These are phyloP conservation scores for Coemansia sp. DNA, from an alignment of 192 early-diverging fungal species.

Conservation along the genomic window DNA sequence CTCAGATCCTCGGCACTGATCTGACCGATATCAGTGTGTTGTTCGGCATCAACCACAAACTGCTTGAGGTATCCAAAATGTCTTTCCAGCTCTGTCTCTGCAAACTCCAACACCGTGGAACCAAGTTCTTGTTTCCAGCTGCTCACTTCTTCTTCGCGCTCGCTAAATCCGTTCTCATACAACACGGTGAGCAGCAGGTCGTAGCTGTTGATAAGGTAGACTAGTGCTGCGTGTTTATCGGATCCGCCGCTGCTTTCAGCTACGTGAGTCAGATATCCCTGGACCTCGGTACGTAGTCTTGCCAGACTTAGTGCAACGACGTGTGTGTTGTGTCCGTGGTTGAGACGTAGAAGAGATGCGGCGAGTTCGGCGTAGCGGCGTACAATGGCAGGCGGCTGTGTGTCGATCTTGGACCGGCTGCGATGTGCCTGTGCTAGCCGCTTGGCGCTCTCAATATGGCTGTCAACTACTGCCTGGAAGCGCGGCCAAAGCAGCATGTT, in stretches of 20 bases:
- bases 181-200: conserved; percentile 83
- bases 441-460: conserved; percentile 88
- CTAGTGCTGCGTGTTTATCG: conserved; percentile 65
- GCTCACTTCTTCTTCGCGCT: conserved; percentile 44
- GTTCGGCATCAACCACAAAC: conserved; percentile 72
- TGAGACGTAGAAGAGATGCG: conserved; percentile 84
- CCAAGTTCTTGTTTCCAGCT: conserved; percentile 43
- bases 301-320: conserved; percentile 69
- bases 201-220: conserved; percentile 94
- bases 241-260: conserved; percentile 64
- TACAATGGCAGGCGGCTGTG: conserved; percentile 45
- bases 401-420: conserved; percentile 55
- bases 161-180: conserved; percentile 54
- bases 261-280: conserved; percentile 69
- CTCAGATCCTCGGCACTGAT: conserved; percentile 43
- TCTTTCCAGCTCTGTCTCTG: conserved; percentile 81
- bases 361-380: conserved; percentile 92
- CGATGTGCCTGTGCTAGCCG: conserved; percentile 56
- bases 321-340: conserved; percentile 83
- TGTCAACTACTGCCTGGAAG: conserved; percentile 75
- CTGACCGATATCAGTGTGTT: conserved; percentile 56
- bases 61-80: conserved; percentile 77
- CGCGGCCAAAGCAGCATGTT: conserved; percentile 96
- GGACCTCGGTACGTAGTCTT: conserved; percentile 72
- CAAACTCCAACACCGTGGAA: conserved; percentile 67